Percentiles rank a stretch among this genome's conserved stretches.
Evolutionary conservation across 176 grass and related monocot species (phyloP).

Genomic region (Thinopyrum elongatum): DNA sequence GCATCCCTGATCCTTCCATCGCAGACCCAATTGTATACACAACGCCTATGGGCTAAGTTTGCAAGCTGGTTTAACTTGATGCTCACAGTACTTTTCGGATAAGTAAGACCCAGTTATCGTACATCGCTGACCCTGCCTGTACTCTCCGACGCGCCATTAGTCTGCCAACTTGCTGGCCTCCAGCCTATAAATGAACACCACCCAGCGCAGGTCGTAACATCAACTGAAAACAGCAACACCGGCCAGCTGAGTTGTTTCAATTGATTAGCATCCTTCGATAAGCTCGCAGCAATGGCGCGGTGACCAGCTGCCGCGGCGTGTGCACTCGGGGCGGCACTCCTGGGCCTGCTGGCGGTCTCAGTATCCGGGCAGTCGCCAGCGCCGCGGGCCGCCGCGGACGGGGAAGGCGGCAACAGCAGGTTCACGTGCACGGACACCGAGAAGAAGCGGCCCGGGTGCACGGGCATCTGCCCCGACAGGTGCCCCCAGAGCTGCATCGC

Average conservation of each 20-base stretch:
- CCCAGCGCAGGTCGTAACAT: background rate
- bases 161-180: too few species aligned
- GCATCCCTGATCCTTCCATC: too few species aligned
- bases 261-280: background rate
- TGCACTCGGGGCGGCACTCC: background rate
- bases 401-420: background rate
- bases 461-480: background rate
- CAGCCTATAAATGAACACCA: too few species aligned
- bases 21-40: too few species aligned
- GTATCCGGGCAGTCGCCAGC: background rate
- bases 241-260: background rate
- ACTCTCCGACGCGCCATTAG: too few species aligned
- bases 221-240: background rate
- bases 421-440: background rate
- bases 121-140: too few species aligned
- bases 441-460: background rate
- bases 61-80: too few species aligned
- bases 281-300: background rate
- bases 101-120: too few species aligned
- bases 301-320: background rate
- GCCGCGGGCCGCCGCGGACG: rapidly evolving
- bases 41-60: too few species aligned
- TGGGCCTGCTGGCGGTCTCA: background rate
- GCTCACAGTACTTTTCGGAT: too few species aligned
- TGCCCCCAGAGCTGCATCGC: background rate